Conservation (phyloP, 2,329 filamentous ascomycete genomes). For the Phialophora macrospora region DNA sequence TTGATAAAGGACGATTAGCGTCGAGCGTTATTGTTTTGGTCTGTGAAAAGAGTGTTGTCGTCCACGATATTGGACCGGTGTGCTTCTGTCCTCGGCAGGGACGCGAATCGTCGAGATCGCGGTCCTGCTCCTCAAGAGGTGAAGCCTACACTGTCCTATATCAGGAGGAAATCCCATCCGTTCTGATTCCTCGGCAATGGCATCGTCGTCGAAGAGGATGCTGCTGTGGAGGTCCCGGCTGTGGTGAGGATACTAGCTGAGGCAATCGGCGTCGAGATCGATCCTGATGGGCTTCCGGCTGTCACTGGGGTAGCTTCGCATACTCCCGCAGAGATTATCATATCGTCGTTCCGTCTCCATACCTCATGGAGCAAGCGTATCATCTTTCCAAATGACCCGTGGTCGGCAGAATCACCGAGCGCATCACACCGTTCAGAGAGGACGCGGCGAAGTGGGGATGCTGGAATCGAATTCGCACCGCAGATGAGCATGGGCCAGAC, state of each 20-base stretch:
- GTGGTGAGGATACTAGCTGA: slow-evolving; percentile 12
- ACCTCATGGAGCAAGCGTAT: slow-evolving; percentile 77
- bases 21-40: neutral
- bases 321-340: slow-evolving; percentile 43
- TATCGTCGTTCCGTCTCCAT: slow-evolving; percentile 76
- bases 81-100: slow-evolving; percentile 19
- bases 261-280: slow-evolving; percentile 34
- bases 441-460: slow-evolving; percentile 75
- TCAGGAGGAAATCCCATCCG: slow-evolving; percentile 89
- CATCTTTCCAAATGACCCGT: slow-evolving; percentile 86
- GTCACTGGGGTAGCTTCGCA: slow-evolving; percentile 40
- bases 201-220: slow-evolving; percentile 9
- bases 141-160: slow-evolving; percentile 47
- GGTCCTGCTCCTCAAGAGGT: slow-evolving; percentile 26
- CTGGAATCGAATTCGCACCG: slow-evolving; percentile 74
- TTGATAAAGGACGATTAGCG: slow-evolving; percentile 35
- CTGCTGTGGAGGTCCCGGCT: slow-evolving; percentile 39
- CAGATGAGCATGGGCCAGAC: slow-evolving; percentile 92
- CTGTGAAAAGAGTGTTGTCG: slow-evolving; percentile 26
- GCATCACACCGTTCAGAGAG: slow-evolving; percentile 75
- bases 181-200: slow-evolving; percentile 56
- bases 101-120: slow-evolving; percentile 25
- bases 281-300: slow-evolving; percentile 35
- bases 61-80: neutral
- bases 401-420: slow-evolving; percentile 76